Base-by-base conservation (phyloP, 495 filamentous ascomycete genomes). In the Daldinia caldariorum region DNA sequence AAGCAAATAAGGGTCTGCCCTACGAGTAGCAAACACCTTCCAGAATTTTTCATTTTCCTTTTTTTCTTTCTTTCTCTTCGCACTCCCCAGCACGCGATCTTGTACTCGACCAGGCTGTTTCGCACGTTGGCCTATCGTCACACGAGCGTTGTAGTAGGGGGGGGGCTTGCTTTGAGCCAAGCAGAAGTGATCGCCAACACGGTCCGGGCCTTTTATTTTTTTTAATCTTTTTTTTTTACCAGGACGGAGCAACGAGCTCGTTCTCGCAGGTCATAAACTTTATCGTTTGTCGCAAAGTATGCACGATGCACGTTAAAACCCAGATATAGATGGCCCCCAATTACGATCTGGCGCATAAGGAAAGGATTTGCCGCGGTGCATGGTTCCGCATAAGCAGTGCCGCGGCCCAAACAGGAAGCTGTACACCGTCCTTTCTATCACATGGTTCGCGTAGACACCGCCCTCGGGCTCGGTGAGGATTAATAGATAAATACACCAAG, bases 401-500 rank as follows among this genome's bases (percentile, higher is more conserved):
- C 41, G 49, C 49, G 49, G 26, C 49, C 49, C 12, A 39, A 47
- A 61, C 43, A 61, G 62, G 61, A 34, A 70, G 45, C 34, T 32
- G 26, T n/a, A 3, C 18, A 9, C 0, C 12, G 3, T 26, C 26
- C 3, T 10, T 13, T 14, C 26, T 16, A 53, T 32, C 26, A 16
- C 49, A 53, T 32, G 26, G 49, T 26, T n/a, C n/a, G 16, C 43
- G 43, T 16, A 3, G 31, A 9, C 49, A 5, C 7, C 49, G n/a
- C 32, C 59, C 34, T 39, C 26, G 39, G 38, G 38, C 16, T 65
- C 47, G 62, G 53, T 50, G 39, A 50, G 37, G 29, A 13, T n/a
- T 43, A 3, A 35, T 63, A 14, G 31, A 39, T 69, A 55, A 59
- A 35, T 31, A 20, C 8, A 41, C 39, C 39, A 14, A n/a, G n/a